phyloP scores from a whole-genome alignment of 371 early-diverging fungal genomes.

The Rhizomucor pusillus region DNA sequence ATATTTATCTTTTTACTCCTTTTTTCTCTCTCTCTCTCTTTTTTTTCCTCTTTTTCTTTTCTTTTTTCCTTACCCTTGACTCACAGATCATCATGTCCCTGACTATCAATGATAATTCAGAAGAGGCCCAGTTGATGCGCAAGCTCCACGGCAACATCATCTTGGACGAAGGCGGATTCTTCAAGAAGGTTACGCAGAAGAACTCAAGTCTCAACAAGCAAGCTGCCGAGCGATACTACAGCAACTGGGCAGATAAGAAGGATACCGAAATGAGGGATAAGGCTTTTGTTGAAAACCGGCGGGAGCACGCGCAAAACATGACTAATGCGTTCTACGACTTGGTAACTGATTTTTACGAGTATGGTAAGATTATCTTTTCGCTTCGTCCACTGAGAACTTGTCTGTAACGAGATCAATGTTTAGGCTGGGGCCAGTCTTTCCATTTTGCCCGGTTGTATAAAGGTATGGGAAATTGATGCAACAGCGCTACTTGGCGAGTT shows the following conservation, averaged over 20 bases:
- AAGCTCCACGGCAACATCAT: constrained; percentile 36
- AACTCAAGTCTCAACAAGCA: constrained; percentile 48
- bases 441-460: constrained; percentile 66
- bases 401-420: not conserved
- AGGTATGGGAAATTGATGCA: constrained; percentile 14
- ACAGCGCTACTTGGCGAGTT: too few relatives aligned
- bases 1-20: not conserved
- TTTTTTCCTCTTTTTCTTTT: not conserved
- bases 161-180: constrained; percentile 35
- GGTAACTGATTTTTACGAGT: constrained; percentile 70
- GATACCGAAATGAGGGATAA: constrained; percentile 25
- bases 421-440: constrained; percentile 80
- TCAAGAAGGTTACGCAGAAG: constrained; percentile 47
- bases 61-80: not conserved
- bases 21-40: not conserved
- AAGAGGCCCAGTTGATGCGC: constrained; percentile 34
- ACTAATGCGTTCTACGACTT: constrained; percentile 65
- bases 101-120: constrained; percentile 20
- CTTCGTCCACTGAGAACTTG: not conserved
- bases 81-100: constrained; percentile 20
- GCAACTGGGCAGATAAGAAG: constrained; percentile 35
- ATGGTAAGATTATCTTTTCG: constrained; percentile 19
- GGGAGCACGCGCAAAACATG: constrained; percentile 54
- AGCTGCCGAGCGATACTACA: constrained; percentile 33
- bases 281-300: constrained; percentile 30